Conservation (phyloP, 2,329 filamentous ascomycete genomes). For the Aspergillus terreus region DNA sequence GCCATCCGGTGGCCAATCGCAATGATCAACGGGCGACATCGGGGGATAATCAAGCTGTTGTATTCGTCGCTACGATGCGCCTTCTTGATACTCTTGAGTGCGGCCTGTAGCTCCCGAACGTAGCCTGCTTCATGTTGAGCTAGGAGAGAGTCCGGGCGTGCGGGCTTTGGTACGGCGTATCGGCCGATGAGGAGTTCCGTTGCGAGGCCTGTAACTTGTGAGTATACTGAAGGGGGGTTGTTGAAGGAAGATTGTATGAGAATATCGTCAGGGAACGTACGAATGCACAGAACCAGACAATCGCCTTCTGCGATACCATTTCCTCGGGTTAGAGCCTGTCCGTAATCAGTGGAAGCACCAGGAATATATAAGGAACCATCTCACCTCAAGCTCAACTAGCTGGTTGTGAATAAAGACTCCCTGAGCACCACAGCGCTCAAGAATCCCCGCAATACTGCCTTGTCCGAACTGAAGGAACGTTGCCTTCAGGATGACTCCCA, state of each 20-base stretch:
- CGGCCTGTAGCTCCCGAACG: slow-evolving; percentile 9
- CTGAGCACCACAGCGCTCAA: slow-evolving; percentile 14
- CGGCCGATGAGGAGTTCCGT: slow-evolving; percentile 22
- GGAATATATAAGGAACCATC: neutral
- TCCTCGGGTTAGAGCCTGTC: slow-evolving; percentile 1
- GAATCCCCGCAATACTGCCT: slow-evolving; percentile 4
- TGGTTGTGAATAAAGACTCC: slow-evolving; percentile 12
- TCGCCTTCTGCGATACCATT: slow-evolving; percentile 19
- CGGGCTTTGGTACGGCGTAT: slow-evolving; percentile 17
- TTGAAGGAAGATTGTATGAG: neutral
- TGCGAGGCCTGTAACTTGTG: slow-evolving; percentile 16
- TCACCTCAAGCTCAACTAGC: neutral
- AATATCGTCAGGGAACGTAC: slow-evolving; percentile 4
- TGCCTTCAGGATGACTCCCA: slow-evolving; percentile 13
- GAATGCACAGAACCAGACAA: slow-evolving; percentile 15
- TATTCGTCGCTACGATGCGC: slow-evolving; percentile 15
- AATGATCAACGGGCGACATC: slow-evolving; percentile 13
- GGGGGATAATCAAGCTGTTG: slow-evolving; percentile 18
- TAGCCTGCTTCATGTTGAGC: slow-evolving; percentile 20
- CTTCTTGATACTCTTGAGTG: neutral
- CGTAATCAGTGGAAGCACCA: neutral
- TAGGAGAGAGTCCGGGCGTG: slow-evolving; percentile 8
- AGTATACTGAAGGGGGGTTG: neutral
- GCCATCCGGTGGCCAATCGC: slow-evolving; percentile 23
- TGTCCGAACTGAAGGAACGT: slow-evolving; percentile 6